Evolutionary conservation across 208 protist genomes (phyloP).

Genomic region (Acanthamoeba culbertsoni): DNA sequence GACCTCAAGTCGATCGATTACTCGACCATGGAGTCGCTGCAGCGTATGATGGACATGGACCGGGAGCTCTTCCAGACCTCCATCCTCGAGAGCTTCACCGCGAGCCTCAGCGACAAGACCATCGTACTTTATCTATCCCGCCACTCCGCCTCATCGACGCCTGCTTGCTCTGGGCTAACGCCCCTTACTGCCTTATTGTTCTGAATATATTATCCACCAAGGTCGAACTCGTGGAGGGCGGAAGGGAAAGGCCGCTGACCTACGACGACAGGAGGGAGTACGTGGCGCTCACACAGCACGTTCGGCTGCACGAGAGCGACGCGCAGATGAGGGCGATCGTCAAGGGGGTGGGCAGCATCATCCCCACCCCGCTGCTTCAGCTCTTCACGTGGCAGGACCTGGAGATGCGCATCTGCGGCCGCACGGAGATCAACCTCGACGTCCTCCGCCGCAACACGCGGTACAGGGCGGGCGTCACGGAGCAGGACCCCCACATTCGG

Average conservation of each 20-base stretch:
- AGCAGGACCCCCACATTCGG: background rate
- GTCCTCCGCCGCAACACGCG: slow-evolving; percentile 23
- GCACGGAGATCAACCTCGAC: slow-evolving; percentile 17
- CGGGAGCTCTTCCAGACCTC: background rate
- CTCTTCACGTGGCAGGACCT: slow-evolving; percentile 57
- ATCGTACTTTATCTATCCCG: background rate
- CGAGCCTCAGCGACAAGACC: slow-evolving; percentile 48
- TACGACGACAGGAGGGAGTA: slow-evolving; percentile 50
- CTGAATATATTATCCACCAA: background rate
- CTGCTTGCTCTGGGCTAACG: background rate
- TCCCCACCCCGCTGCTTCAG: background rate
- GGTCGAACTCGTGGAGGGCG: slow-evolving; percentile 11
- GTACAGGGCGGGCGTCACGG: background rate
- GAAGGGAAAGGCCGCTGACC: background rate
- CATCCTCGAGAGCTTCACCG: slow-evolving; percentile 54
- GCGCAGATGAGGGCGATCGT: background rate
- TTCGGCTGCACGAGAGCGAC: background rate
- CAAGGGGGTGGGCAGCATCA: background rate
- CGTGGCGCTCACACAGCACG: background rate
- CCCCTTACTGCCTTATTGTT: background rate
- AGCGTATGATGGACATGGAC: background rate
- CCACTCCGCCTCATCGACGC: background rate
- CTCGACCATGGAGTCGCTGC: slow-evolving; percentile 2
- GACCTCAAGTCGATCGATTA: slow-evolving; percentile 50
- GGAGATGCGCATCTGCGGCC: slow-evolving; percentile 50